phyloP scores from a whole-genome alignment of 495 filamentous ascomycete genomes.

The Parathielavia appendiculata region DNA sequence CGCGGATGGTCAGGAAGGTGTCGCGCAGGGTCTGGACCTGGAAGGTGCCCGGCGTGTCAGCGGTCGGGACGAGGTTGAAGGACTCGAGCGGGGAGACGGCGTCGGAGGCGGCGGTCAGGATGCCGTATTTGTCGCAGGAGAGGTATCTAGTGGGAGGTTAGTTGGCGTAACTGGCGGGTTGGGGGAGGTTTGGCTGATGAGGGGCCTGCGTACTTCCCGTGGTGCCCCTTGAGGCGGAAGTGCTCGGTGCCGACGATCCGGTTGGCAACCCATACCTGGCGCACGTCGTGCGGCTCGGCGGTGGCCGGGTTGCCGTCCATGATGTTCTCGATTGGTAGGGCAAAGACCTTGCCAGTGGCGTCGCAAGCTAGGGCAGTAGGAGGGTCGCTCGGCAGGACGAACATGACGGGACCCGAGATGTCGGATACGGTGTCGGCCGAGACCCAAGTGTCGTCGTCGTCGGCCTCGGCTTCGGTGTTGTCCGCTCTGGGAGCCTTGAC shows the following conservation, averaged over 20 bases:
- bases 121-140: conserved; percentile 74
- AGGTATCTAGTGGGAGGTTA: conserved; percentile 51
- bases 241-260: conserved; percentile 73
- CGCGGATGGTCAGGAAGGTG: conserved; percentile 54
- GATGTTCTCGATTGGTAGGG: conserved; percentile 73
- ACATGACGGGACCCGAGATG: conserved; percentile 75
- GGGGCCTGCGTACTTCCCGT: conserved; percentile 61
- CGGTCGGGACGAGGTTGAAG: conserved; percentile 62
- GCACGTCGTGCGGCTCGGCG: conserved; percentile 88
- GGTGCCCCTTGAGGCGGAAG: conserved; percentile 79
- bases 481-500: conserved; percentile 32
- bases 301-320: conserved; percentile 69
- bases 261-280: conserved; percentile 93
- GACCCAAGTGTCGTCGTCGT: conserved; percentile 87
- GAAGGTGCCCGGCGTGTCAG: conserved; percentile 60
- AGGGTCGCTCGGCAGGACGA: conserved; percentile 65
- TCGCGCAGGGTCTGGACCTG: conserved; percentile 61
- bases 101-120: conserved; percentile 68
- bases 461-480: conserved; percentile 57
- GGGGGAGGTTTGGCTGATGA: too few relatives aligned
- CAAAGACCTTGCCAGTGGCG: conserved; percentile 75
- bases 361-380: conserved; percentile 77
- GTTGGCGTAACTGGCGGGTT: neutral
- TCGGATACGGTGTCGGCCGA: conserved; percentile 70
- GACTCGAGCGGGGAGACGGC: conserved; percentile 80